phyloP scores from a whole-genome alignment of 164 flowering plant species.

The Vitis riparia region DNA sequence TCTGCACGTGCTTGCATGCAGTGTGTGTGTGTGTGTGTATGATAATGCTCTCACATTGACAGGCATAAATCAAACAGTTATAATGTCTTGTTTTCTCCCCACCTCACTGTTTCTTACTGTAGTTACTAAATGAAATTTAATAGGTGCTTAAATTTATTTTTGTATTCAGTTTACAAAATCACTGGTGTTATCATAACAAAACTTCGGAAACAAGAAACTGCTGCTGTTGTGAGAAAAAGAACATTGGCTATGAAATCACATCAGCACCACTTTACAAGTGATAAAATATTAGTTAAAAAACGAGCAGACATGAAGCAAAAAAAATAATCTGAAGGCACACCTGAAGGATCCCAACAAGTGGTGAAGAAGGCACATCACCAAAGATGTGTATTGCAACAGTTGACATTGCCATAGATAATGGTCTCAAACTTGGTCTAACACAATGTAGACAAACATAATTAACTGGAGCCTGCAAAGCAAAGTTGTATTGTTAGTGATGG shows the following conservation, averaged over 20 bases:
- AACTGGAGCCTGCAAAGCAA: slow-evolving; percentile 77
- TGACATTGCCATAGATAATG: slow-evolving; percentile 86
- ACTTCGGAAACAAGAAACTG: too few relatives aligned
- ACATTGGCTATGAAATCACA: neutral
- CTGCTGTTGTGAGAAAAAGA: neutral
- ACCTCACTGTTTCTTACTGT: too few relatives aligned
- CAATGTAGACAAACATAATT: slow-evolving; percentile 83
- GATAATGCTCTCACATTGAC: too few relatives aligned
- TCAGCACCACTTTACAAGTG: neutral
- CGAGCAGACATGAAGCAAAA: neutral
- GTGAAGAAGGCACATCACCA: slow-evolving; percentile 96
- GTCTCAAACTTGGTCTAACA: slow-evolving; percentile 82
- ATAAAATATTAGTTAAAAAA: neutral
- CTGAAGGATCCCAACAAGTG: slow-evolving; percentile 87
- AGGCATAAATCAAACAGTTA: too few relatives aligned
- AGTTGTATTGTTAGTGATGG: neutral
- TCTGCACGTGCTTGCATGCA: too few relatives aligned
- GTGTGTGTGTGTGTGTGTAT: too few relatives aligned
- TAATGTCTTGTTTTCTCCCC: too few relatives aligned
- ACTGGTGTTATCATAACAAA: too few relatives aligned
- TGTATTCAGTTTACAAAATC: too few relatives aligned
- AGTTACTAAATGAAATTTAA: too few relatives aligned
- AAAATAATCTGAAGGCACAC: slow-evolving; percentile 29
- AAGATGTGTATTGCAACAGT: slow-evolving; percentile 83
- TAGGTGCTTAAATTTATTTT: too few relatives aligned